Conservation (phyloP, 2,329 filamentous ascomycete genomes). For the Chaetothyriales sp. region DNA sequence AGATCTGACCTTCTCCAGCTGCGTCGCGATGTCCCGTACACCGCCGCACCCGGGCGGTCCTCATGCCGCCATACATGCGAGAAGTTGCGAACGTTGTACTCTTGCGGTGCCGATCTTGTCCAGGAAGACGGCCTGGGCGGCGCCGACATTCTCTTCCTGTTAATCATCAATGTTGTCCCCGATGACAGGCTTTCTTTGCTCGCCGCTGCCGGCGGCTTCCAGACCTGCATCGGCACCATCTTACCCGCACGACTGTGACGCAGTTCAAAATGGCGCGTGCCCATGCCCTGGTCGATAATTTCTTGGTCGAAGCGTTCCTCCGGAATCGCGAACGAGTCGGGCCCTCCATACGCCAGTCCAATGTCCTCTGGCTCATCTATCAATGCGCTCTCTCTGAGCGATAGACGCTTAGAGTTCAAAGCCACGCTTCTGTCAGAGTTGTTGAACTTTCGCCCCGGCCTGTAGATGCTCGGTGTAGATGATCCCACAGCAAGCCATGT, state of each 20-base stretch:
- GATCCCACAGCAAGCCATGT: not conserved
- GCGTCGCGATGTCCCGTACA: not conserved
- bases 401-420: not conserved
- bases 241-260: slow-evolving; percentile 10
- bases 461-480: not conserved
- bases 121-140: no score
- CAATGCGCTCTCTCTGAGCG: not conserved
- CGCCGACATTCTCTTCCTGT: not conserved
- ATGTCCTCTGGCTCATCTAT: not conserved
- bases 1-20: not conserved
- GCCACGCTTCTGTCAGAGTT: not conserved
- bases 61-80: not conserved
- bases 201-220: slow-evolving; percentile 1
- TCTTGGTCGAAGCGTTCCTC: not conserved
- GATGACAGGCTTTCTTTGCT: not conserved
- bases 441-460: not conserved
- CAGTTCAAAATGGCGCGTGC: slow-evolving; percentile 74
- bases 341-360: not conserved
- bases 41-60: no score
- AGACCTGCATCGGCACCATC: slow-evolving; percentile 14
- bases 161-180: not conserved
- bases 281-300: slow-evolving; percentile 18
- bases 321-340: not conserved
- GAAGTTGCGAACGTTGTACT: not conserved
- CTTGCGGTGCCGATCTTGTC: not conserved